Evolutionary conservation across 2,329 filamentous ascomycete species (phyloP).

Genomic region (Fusarium lyarnte): DNA sequence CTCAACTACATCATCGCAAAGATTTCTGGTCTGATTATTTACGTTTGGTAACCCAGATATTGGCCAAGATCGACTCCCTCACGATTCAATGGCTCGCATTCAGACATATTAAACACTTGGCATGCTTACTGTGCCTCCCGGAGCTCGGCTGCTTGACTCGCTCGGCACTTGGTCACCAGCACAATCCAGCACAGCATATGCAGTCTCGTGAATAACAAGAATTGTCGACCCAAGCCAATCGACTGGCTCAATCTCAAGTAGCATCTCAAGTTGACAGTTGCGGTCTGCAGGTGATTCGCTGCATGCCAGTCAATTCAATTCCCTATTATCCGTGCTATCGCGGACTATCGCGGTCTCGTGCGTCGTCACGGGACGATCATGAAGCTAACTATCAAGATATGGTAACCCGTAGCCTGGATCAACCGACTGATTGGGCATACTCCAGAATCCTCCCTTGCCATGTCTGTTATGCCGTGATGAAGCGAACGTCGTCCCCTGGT

Average conservation of each 20-base stretch:
- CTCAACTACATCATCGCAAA: conserved; percentile 23
- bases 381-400: conserved; percentile 12
- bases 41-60: conserved; percentile 19
- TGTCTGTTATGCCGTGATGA: conserved; percentile 34
- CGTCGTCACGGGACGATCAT: conserved; percentile 33
- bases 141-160: conserved; percentile 30
- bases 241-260: conserved; percentile 13
- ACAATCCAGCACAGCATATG: background rate
- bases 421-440: conserved; percentile 1
- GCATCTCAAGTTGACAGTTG: conserved; percentile 24
- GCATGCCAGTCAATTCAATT: conserved; percentile 8
- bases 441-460: background rate
- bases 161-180: conserved; percentile 31
- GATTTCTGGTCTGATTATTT: conserved; percentile 1
- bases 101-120: background rate
- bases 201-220: background rate
- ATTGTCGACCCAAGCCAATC: background rate
- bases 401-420: background rate
- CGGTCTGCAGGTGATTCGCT: conserved; percentile 39
- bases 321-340: background rate
- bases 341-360: conserved; percentile 32
- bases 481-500: conserved; percentile 24
- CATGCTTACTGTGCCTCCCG: conserved; percentile 8
- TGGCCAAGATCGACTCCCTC: background rate
- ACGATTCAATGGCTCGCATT: background rate